Conservation (phyloP, 495 filamentous ascomycete genomes). For the Penicillium samsonianum region DNA sequence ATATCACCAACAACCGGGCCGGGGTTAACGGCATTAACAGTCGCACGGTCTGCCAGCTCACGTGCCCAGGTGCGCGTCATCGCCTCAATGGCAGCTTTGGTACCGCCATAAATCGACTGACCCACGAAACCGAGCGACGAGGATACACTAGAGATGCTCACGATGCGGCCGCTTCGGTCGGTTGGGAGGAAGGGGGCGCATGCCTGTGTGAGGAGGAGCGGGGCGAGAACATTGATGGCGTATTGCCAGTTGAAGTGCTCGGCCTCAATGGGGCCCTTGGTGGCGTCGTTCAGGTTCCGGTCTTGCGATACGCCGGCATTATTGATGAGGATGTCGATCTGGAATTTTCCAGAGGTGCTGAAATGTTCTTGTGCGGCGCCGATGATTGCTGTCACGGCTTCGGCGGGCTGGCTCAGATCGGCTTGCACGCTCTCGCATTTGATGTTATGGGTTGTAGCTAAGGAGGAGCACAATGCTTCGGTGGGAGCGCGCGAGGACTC, state of each 20-base stretch:
- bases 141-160: slow-evolving; percentile 75
- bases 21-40: slow-evolving; percentile 87
- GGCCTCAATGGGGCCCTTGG: slow-evolving; percentile 42
- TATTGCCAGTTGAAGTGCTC: slow-evolving; percentile 72
- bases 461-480: slow-evolving; percentile 44
- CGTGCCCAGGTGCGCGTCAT: slow-evolving; percentile 90
- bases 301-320: slow-evolving; percentile 75
- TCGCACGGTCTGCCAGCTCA: slow-evolving; percentile 74
- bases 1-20: slow-evolving; percentile 85
- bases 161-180: slow-evolving; percentile 74
- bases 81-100: slow-evolving; percentile 86
- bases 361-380: slow-evolving; percentile 52
- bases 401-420: slow-evolving; percentile 51
- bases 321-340: slow-evolving; percentile 87
- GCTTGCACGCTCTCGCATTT: slow-evolving; percentile 56
- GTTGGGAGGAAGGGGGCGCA: slow-evolving; percentile 67
- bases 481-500: slow-evolving; percentile 47
- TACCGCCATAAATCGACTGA: slow-evolving; percentile 82
- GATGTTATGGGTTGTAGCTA: slow-evolving; percentile 44
- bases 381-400: slow-evolving; percentile 35
- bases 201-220: slow-evolving; percentile 76
- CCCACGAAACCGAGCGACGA: slow-evolving; percentile 66
- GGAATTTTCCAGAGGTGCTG: slow-evolving; percentile 53
- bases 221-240: slow-evolving; percentile 81
- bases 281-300: slow-evolving; percentile 57